These are phyloP conservation scores for Colletotrichum shisoi DNA, from an alignment of 2,329 filamentous ascomycete genomes.

Conservation along the genomic window DNA sequence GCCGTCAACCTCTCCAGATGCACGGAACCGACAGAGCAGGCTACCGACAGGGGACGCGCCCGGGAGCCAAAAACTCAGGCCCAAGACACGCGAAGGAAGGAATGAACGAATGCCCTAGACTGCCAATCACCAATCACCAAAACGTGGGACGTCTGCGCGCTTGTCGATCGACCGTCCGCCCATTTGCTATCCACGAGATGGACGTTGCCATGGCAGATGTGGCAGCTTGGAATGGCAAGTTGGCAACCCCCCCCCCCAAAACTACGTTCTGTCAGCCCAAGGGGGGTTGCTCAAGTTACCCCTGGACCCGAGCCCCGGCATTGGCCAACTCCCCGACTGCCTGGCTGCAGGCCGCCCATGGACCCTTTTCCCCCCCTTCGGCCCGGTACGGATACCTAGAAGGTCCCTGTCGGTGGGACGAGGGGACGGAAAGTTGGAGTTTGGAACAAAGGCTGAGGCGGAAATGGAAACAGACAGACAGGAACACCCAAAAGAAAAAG, in stretches of 20 bases:
- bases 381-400: constrained; percentile 31
- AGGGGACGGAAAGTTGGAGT: constrained; percentile 15
- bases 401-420: constrained; percentile 23
- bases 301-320: constrained; percentile 20
- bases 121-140: not conserved
- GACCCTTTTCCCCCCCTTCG: constrained; percentile 4
- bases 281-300: not conserved
- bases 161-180: not conserved
- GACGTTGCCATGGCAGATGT: constrained; percentile 1
- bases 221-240: constrained; percentile 11
- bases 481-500: not conserved
- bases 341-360: not conserved
- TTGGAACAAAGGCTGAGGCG: too few relatives aligned
- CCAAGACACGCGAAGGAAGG: not conserved
- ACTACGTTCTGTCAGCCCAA: not conserved
- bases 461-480: not conserved
- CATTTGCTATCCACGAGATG: not conserved
- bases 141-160: not conserved
- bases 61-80: constrained; percentile 2
- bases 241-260: not conserved
- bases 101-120: not conserved
- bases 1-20: constrained; percentile 4
- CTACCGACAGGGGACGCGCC: not conserved
- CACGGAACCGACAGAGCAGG: constrained; percentile 24
- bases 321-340: constrained; percentile 21